Percentiles rank a stretch among this genome's conserved stretches.
These are phyloP conservation scores for Mycena albidolilacea DNA, from an alignment of 768 basidiomycete species.

Conservation along the genomic window DNA sequence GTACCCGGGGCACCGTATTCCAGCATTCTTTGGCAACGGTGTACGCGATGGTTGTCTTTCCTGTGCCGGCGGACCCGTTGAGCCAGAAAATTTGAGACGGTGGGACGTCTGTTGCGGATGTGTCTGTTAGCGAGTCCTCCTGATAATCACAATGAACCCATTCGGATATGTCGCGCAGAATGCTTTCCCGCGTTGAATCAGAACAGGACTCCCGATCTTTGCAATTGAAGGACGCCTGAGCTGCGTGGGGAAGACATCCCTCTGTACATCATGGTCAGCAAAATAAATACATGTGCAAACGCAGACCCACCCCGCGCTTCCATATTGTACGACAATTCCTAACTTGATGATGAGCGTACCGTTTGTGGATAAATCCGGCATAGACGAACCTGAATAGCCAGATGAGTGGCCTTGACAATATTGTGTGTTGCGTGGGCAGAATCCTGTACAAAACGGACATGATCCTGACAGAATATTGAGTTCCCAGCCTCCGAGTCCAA, in stretches of 20 bases:
- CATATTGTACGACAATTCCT: too few species aligned
- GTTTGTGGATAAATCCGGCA: too few species aligned
- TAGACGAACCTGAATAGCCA: too few species aligned
- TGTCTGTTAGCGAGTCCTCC: too few species aligned
- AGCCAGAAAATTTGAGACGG: neutral
- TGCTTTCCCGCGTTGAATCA: neutral
- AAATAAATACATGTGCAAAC: too few species aligned
- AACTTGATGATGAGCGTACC: too few species aligned
- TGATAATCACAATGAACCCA: neutral
- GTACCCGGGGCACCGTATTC: neutral
- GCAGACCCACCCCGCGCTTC: too few species aligned
- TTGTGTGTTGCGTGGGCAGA: too few species aligned
- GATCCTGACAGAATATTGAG: too few species aligned
- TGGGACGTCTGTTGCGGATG: neutral
- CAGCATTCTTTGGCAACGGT: neutral
- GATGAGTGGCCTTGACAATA: too few species aligned
- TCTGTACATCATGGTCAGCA: neutral
- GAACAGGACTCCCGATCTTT: neutral
- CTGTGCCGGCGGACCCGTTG: conserved; percentile 17
- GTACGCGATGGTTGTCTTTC: conserved; percentile 18
- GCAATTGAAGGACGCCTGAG: neutral
- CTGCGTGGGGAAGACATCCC: neutral
- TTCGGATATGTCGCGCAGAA: neutral
- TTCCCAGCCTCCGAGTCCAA: too few species aligned
- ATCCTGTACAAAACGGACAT: too few species aligned